A percentile compares a stretch with the other conserved stretches of the same genome.
These are phyloP conservation scores for Leccinellum luteum DNA, from an alignment of 768 basidiomycete species.

Conservation along the genomic window DNA sequence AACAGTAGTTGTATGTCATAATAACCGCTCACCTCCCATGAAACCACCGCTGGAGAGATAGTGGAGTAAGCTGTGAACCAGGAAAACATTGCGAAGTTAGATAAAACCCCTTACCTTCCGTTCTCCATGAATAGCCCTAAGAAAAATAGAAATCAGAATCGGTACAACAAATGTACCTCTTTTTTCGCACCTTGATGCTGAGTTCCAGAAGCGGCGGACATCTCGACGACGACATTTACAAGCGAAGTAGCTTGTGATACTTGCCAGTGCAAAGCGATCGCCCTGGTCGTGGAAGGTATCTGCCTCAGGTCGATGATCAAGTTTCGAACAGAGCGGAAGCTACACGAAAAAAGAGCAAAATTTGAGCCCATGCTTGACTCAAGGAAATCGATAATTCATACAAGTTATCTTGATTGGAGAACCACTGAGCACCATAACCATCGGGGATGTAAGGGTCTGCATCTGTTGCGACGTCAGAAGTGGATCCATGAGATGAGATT, in stretches of 20 bases:
- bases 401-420: slow-evolving; percentile 24
- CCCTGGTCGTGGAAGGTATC: slow-evolving; percentile 50
- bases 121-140: slow-evolving; percentile 73
- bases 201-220: slow-evolving; percentile 60
- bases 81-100: neutral
- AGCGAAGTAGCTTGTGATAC: slow-evolving; percentile 75
- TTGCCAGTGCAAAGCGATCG: slow-evolving; percentile 80
- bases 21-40: slow-evolving; percentile 48
- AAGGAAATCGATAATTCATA: neutral
- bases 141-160: neutral
- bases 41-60: slow-evolving; percentile 39
- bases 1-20: neutral
- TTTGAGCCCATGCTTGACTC: slow-evolving; percentile 2
- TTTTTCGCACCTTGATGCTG: slow-evolving; percentile 57
- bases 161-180: neutral
- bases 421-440: slow-evolving; percentile 35
- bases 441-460: slow-evolving; percentile 67
- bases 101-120: slow-evolving; percentile 41
- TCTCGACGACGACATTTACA: slow-evolving; percentile 66
- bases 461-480: slow-evolving; percentile 37
- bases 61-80: neutral
- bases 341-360: slow-evolving; percentile 19
- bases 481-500: slow-evolving; percentile 1
- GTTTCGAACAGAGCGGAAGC: slow-evolving; percentile 72
- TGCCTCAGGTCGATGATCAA: slow-evolving; percentile 66